Percentiles rank a stretch among this genome's conserved stretches.
phyloP scores from a whole-genome alignment of 1,139 yeast species.

The Magnusiomyces fungicola region DNA sequence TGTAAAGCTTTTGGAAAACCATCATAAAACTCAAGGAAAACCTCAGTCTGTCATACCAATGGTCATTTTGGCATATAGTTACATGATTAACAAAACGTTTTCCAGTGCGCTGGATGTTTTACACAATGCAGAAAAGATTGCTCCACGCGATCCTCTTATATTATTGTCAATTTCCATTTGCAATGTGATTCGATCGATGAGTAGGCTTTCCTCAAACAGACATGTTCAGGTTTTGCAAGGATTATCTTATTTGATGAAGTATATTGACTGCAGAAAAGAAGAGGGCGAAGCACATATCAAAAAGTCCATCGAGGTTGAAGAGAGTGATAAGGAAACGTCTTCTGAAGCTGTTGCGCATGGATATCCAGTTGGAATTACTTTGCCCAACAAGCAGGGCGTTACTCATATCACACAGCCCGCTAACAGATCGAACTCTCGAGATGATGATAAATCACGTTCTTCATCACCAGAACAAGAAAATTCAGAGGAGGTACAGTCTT shows the following conservation, averaged over 20 bases:
- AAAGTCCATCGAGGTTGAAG: conserved; percentile 1
- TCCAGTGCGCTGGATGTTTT: conserved; percentile 33
- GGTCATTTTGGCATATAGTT: conserved; percentile 37
- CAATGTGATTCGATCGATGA: conserved; percentile 89
- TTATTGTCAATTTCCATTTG: conserved; percentile 69
- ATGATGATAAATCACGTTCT: conserved; percentile 20
- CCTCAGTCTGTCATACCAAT: background rate
- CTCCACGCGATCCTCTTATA: conserved; percentile 69
- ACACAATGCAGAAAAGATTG: conserved; percentile 40
- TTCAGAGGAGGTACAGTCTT: background rate
- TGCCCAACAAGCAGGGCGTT: conserved; percentile 1
- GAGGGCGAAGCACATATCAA: conserved; percentile 6
- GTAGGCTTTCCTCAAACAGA: conserved; percentile 75
- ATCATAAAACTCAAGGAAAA: background rate
- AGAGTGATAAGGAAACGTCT: background rate
- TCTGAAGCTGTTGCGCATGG: no score
- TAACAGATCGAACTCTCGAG: background rate
- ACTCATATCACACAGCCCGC: background rate
- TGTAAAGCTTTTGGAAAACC: background rate
- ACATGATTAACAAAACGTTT: background rate
- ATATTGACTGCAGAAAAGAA: conserved; percentile 42
- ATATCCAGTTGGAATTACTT: no score
- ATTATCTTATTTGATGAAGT: conserved; percentile 65
- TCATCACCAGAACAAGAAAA: background rate
- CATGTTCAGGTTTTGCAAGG: conserved; percentile 88